These are phyloP conservation scores for Xylaria digitata DNA, from an alignment of 2,329 filamentous ascomycete species.

Conservation along the genomic window DNA sequence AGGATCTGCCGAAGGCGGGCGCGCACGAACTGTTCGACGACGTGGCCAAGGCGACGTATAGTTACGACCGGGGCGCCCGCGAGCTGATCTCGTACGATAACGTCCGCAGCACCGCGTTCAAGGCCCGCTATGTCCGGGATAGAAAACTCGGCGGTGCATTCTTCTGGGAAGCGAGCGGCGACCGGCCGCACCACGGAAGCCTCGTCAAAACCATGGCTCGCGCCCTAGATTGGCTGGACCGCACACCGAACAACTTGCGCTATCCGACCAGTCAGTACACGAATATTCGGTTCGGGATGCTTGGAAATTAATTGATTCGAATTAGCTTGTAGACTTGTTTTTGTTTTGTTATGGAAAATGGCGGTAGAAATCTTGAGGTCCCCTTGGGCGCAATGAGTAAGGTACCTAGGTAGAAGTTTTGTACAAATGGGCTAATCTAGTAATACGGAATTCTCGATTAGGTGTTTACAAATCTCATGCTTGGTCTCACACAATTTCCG, in stretches of 20 bases:
- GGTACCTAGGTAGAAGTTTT: neutral
- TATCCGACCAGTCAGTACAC: constrained; percentile 69
- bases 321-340: neutral
- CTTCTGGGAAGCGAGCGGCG: constrained; percentile 86
- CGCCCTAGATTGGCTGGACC: constrained; percentile 62
- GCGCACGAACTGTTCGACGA: constrained; percentile 68
- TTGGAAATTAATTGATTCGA: constrained; percentile 33
- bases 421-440: constrained; percentile 1
- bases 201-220: constrained; percentile 66
- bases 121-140: constrained; percentile 71
- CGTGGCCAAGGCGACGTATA: constrained; percentile 73
- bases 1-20: constrained; percentile 72
- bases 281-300: constrained; percentile 62
- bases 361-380: neutral
- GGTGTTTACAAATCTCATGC: neutral
- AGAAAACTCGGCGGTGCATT: constrained; percentile 77
- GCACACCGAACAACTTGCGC: constrained; percentile 61
- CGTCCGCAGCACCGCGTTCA: constrained; percentile 66
- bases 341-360: constrained; percentile 8
- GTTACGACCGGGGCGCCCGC: constrained; percentile 68
- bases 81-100: constrained; percentile 80
- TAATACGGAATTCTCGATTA: neutral
- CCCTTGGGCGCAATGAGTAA: constrained; percentile 6
- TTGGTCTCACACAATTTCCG: neutral
- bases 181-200: constrained; percentile 64